phyloP scores from a whole-genome alignment of 192 early-diverging fungal species.

The Bifiguratus adelaidae region DNA sequence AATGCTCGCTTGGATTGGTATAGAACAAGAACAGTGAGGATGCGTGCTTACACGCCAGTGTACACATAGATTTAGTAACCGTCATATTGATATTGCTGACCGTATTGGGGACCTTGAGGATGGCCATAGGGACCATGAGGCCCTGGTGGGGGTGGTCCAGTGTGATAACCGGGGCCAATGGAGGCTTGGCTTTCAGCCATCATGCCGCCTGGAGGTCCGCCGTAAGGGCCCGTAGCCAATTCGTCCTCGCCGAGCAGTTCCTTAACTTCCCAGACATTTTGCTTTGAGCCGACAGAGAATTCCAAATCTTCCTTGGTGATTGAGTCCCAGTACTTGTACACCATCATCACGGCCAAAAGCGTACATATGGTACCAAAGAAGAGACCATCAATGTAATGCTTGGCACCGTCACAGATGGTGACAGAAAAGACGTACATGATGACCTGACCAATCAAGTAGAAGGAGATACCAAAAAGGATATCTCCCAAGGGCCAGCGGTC shows the following conservation, averaged over 20 bases:
- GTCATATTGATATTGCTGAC: constrained; percentile 20
- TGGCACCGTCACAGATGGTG: constrained; percentile 75
- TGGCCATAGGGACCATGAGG: too few relatives aligned
- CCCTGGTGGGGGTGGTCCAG: too few relatives aligned
- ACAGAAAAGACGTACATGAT: constrained; percentile 71
- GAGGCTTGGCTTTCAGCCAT: too few relatives aligned
- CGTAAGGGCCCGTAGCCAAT: too few relatives aligned
- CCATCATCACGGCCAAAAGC: constrained; percentile 94
- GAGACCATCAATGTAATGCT: constrained; percentile 95
- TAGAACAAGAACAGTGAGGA: too few relatives aligned
- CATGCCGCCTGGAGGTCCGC: too few relatives aligned
- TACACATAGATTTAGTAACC: too few relatives aligned
- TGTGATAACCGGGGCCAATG: too few relatives aligned
- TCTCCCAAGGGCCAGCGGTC: constrained; percentile 96
- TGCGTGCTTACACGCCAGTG: too few relatives aligned
- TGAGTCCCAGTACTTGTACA: constrained; percentile 99
- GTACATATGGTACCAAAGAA: constrained; percentile 92
- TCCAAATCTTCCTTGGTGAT: constrained; percentile 99
- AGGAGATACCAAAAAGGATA: constrained; percentile 79
- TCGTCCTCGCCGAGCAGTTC: constrained; percentile 50
- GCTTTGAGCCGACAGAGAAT: constrained; percentile 70
- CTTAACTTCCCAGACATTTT: constrained; percentile 77
- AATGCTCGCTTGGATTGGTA: too few relatives aligned
- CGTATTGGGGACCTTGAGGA: neutral
- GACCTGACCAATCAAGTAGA: constrained; percentile 82